Conservation (phyloP, 83 land plant species). For the Diphasiastrum complanatum region DNA sequence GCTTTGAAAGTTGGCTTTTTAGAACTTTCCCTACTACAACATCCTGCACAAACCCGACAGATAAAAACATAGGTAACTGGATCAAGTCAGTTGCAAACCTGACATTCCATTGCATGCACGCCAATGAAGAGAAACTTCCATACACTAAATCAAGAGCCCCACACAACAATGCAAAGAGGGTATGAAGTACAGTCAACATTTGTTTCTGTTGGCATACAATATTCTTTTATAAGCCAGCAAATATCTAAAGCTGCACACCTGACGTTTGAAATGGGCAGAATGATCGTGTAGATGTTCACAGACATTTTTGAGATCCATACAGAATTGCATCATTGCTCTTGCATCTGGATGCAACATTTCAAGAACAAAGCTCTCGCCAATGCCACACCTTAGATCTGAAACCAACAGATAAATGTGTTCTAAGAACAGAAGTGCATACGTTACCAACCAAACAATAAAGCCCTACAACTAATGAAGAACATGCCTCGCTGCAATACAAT, state of each 20-base stretch:
- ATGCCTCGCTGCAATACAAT: no score
- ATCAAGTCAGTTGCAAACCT: no score
- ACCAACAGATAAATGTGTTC: neutral
- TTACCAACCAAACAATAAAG: neutral
- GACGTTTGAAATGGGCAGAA: neutral
- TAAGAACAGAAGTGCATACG: neutral
- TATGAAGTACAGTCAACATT: no score
- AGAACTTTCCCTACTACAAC: constrained; percentile 18
- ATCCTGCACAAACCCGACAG: constrained; percentile 13
- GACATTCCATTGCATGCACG: no score
- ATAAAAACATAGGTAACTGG: no score
- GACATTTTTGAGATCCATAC: constrained; percentile 7
- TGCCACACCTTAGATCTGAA: constrained; percentile 11
- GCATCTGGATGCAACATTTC: constrained; percentile 15
- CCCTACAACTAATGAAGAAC: no score
- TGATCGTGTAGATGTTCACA: constrained; percentile 6
- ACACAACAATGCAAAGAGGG: no score
- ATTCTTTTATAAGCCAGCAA: no score
- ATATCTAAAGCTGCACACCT: neutral
- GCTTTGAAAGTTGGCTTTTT: constrained; percentile 18
- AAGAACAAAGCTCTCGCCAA: constrained; percentile 9
- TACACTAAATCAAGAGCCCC: no score
- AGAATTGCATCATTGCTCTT: neutral
- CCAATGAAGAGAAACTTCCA: no score
- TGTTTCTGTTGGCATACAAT: no score